Evolutionary conservation across 1,284 basidiomycete species (phyloP).

Genomic region (Fomitopsis pinicola): DNA sequence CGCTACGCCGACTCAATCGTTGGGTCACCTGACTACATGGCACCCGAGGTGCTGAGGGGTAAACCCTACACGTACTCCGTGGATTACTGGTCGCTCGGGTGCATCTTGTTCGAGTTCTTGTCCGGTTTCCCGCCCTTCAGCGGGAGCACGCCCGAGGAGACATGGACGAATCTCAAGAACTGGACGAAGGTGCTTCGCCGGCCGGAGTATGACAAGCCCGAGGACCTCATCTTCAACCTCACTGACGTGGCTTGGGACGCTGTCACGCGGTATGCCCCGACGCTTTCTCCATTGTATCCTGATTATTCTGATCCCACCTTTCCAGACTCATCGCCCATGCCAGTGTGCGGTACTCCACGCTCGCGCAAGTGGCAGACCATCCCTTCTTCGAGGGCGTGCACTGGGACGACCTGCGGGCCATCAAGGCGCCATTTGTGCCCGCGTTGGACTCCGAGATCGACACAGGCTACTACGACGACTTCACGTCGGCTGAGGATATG

Average conservation of each 20-base stretch:
- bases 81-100: constrained; percentile 98
- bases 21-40: constrained; percentile 97
- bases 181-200: constrained; percentile 90
- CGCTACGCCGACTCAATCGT: constrained; percentile 98
- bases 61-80: constrained; percentile 95
- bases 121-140: constrained; percentile 98
- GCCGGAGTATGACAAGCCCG: constrained; percentile 93
- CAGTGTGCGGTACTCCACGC: constrained; percentile 72
- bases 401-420: constrained; percentile 77
- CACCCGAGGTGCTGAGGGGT: constrained; percentile 90
- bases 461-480: constrained; percentile 99
- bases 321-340: constrained; percentile 66
- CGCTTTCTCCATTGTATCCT: background rate
- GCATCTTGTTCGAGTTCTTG: constrained; percentile 98
- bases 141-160: constrained; percentile 94
- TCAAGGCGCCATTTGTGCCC: constrained; percentile 92
- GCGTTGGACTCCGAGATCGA: constrained; percentile 94
- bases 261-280: constrained; percentile 67
- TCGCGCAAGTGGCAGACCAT: constrained; percentile 73
- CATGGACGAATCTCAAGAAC: constrained; percentile 99
- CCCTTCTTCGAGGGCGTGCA: constrained; percentile 81
- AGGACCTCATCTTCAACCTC: constrained; percentile 97
- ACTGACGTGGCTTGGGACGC: constrained; percentile 94
- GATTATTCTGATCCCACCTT: background rate
- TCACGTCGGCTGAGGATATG: constrained; percentile 91